Evolutionary conservation across 2,329 filamentous ascomycete species (phyloP), one percentile per base, ranked within the genome.

Genomic region (Alternaria sp.): DNA sequence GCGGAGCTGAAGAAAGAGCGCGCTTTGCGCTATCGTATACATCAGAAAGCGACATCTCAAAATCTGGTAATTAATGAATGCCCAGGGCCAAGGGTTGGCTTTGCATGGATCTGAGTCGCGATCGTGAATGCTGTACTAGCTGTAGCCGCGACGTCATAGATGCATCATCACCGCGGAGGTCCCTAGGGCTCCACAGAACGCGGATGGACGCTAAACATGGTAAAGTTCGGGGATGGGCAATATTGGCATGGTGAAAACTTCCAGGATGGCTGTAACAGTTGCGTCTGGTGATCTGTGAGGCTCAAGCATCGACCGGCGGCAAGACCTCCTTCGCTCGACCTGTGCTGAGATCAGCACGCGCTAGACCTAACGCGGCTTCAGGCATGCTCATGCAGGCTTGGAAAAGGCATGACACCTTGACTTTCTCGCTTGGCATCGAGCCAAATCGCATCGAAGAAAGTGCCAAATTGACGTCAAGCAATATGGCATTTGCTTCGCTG

Each of bases 1-100:
- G 62, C 15, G 67, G 68, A 17, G 71, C 68, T 10, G 67, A 63
- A 1, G 68, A 71, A 25, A 73, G 59, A 5, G 62, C 66, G 7
- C 62, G 53, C 56, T 67, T 69, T 23, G 54, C 61, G 21, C 13
- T 54, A 23, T 65, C 67, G 36, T 62, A 60, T 12, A 57, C 60
- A 19, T 57, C 47, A 6, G 58, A 40, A 11, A 66, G 12, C 43
- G 55, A 62, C 61, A 64, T 64, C 25, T 57, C 21, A n/a, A 43
- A 40, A 40, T 25, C 13, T 4, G 19, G 12, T 11, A 25, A 17
- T 11, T 1, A 49, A 13, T 7, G 3, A 40, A 19, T 8, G 6
- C 36, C 28, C 15, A 40, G 55, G 19, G 26, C 44, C 28, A 26
- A 56, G 53, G 11, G 44, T 26, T 28, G 28, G 43, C 55, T 43